Conservation (phyloP, 1,139 yeast species). For the Hanseniaspora uvarum region DNA sequence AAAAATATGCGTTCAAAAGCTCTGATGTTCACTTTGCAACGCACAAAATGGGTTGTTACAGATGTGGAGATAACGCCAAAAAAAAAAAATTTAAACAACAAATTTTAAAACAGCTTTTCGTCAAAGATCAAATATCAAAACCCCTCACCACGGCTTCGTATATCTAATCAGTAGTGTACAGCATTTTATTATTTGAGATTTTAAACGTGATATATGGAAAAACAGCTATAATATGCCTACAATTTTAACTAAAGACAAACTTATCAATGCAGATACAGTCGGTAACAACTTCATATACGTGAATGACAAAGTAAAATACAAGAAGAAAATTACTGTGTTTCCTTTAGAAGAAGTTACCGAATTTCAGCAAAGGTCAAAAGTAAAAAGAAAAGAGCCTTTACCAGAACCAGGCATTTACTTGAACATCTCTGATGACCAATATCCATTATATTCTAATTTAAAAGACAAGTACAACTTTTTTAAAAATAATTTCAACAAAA, state of each 20-base stretch:
- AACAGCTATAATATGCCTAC: not conserved
- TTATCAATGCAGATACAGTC: not conserved
- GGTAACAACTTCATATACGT: slow-evolving; percentile 5
- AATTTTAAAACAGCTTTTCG: not conserved
- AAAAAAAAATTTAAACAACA: not conserved
- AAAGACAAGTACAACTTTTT: slow-evolving; percentile 4
- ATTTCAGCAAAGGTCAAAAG: not conserved
- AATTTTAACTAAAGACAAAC: slow-evolving; percentile 1
- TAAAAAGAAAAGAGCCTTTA: not conserved
- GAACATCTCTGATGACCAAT: not conserved
- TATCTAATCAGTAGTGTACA: too few relatives aligned
- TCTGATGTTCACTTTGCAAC: not conserved
- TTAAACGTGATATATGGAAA: too few relatives aligned
- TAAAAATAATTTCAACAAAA: slow-evolving; percentile 1
- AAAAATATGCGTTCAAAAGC: too few relatives aligned
- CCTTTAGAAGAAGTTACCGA: not conserved
- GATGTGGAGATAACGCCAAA: not conserved
- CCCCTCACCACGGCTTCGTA: too few relatives aligned
- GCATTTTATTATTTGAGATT: too few relatives aligned
- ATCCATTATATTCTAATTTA: not conserved
- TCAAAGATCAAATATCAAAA: not conserved
- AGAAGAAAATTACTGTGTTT: slow-evolving; percentile 5
- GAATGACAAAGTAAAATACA: not conserved
- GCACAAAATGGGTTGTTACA: not conserved
- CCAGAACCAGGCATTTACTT: slow-evolving; percentile 12